phyloP scores from a whole-genome alignment of 495 filamentous ascomycete genomes.

The Talaromyces ruber region DNA sequence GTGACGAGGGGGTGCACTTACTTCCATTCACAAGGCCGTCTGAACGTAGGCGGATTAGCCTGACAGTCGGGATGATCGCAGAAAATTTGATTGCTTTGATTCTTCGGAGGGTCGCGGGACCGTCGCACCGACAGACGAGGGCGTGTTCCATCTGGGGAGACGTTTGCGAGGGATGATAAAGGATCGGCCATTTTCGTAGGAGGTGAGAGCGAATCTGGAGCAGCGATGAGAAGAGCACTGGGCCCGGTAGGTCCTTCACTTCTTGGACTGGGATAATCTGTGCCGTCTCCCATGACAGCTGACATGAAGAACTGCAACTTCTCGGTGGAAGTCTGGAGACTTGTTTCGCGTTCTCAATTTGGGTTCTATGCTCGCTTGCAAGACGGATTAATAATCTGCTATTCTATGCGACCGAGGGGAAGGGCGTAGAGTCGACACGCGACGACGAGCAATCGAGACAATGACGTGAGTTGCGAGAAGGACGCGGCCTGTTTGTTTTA shows the following conservation, averaged over 20 bases:
- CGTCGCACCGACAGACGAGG: conserved; percentile 38
- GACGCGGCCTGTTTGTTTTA: background rate
- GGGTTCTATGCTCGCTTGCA: background rate
- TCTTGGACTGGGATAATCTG: conserved; percentile 45
- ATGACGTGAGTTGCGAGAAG: background rate
- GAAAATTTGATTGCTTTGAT: conserved; percentile 57
- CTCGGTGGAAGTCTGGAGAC: background rate
- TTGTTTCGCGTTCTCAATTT: background rate
- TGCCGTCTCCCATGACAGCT: conserved; percentile 37
- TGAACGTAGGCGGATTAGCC: conserved; percentile 50
- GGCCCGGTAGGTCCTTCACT: conserved; percentile 38
- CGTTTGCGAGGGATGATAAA: conserved; percentile 1
- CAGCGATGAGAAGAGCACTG: conserved; percentile 30
- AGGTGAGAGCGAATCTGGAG: conserved; percentile 26
- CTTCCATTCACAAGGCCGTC: conserved; percentile 88
- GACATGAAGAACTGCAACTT: conserved; percentile 5
- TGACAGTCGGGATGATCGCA: conserved; percentile 58
- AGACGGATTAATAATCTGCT: background rate
- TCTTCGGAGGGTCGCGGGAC: conserved; percentile 51
- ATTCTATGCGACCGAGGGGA: background rate
- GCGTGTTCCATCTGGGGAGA: conserved; percentile 31
- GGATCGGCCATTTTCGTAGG: conserved; percentile 36
- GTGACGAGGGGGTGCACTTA: conserved; percentile 40
- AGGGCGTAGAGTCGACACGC: background rate
- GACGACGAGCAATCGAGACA: background rate